phyloP scores from a whole-genome alignment of 257 asterid species.

The Ajuga chamaepitys region DNA sequence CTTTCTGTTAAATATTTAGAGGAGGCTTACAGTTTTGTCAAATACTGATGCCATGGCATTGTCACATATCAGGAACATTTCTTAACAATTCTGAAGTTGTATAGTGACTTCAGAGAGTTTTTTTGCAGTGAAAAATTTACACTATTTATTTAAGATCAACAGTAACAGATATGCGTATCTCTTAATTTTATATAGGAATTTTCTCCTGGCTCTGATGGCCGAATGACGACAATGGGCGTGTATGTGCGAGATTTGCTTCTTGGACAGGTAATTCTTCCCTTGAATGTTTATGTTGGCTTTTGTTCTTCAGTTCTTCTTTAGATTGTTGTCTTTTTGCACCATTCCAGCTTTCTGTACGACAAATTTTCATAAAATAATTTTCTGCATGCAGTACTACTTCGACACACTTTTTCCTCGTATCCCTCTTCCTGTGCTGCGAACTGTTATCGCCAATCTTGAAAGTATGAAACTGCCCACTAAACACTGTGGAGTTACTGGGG shows the following conservation, averaged over 20 bases:
- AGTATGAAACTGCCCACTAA: constrained; percentile 78
- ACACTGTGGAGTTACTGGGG: constrained; percentile 81
- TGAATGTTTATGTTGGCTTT: neutral
- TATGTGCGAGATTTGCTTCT: constrained; percentile 84
- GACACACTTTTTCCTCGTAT: constrained; percentile 92
- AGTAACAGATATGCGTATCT: constrained; percentile 4
- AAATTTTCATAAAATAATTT: constrained; percentile 6
- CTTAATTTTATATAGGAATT: constrained; percentile 50
- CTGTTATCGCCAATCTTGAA: constrained; percentile 55
- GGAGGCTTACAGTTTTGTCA: neutral
- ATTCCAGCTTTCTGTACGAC: neutral
- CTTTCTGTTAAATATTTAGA: neutral
- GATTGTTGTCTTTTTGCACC: neutral
- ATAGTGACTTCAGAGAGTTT: neutral
- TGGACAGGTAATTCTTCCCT: constrained; percentile 61
- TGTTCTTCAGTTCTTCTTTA: no score
- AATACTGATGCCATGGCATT: neutral
- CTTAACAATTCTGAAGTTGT: neutral
- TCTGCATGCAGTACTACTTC: constrained; percentile 72
- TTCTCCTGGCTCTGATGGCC: constrained; percentile 84
- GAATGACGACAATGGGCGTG: constrained; percentile 85
- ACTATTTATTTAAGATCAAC: neutral
- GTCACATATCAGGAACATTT: neutral
- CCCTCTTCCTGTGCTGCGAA: constrained; percentile 75
- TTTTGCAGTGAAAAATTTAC: neutral